Conservation (phyloP, 2,329 filamentous ascomycete species). For the Lasiodiplodia citricola region DNA sequence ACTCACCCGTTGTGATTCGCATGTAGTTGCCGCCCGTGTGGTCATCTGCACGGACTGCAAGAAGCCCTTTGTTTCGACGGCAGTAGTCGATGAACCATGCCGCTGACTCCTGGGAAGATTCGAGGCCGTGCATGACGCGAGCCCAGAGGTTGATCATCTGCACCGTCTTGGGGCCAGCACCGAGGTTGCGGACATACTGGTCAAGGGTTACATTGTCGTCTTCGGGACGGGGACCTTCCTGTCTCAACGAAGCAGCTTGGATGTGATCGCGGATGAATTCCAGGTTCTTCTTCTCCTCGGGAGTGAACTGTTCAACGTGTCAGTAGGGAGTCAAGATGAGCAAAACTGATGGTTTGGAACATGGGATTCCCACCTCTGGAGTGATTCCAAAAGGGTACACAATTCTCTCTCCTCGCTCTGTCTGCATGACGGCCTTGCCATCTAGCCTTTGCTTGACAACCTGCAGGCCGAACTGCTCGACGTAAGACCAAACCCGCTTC, state of each 20-base stretch:
- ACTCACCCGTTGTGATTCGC: constrained; percentile 38
- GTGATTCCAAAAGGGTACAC: constrained; percentile 42
- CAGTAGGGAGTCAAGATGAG: background rate
- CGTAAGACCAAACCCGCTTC: constrained; percentile 50
- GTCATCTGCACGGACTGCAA: constrained; percentile 58
- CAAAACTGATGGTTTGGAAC: constrained; percentile 24
- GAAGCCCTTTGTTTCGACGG: constrained; percentile 57
- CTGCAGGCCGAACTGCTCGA: constrained; percentile 49
- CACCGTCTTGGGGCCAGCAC: constrained; percentile 41
- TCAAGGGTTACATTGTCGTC: constrained; percentile 47
- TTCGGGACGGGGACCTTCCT: background rate
- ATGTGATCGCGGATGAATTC: constrained; percentile 2
- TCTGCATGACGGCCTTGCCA: constrained; percentile 52
- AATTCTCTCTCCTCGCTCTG: constrained; percentile 36
- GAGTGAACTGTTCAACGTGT: background rate
- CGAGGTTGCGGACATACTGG: constrained; percentile 42
- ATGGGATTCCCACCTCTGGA: constrained; percentile 33
- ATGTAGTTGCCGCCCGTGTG: constrained; percentile 61
- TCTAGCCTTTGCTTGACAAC: constrained; percentile 55
- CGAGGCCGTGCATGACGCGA: constrained; percentile 57
- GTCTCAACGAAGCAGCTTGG: background rate
- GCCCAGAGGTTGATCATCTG: constrained; percentile 53
- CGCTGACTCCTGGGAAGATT: constrained; percentile 57
- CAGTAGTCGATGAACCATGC: constrained; percentile 63
- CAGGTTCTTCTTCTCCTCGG: background rate